Percentiles rank a stretch among this genome's conserved stretches.
These are phyloP conservation scores for Komagataella phaffii DNA, from an alignment of 805 yeast species.

Conservation along the genomic window DNA sequence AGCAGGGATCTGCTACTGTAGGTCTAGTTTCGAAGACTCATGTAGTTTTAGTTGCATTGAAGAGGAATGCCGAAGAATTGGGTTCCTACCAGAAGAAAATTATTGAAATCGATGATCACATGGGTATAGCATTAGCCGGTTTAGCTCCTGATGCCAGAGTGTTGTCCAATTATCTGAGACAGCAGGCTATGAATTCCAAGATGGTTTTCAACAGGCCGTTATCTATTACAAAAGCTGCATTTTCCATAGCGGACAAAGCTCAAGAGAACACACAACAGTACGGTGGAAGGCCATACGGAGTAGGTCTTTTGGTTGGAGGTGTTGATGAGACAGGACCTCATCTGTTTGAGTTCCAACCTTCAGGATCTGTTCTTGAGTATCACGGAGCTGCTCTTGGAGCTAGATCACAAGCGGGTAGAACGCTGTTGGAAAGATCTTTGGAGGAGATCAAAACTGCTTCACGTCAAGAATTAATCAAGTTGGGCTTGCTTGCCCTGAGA, in stretches of 20 bases:
- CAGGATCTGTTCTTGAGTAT: conserved; percentile 86
- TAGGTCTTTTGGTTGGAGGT: conserved; percentile 83
- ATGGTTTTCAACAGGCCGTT: conserved; percentile 80
- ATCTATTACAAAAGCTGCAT: conserved; percentile 71
- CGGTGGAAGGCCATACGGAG: conserved; percentile 97
- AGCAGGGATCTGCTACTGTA: conserved; percentile 95
- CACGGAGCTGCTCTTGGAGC: conserved; percentile 96
- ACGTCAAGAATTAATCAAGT: conserved; percentile 65
- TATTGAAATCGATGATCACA: conserved; percentile 80
- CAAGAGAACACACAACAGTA: conserved; percentile 93
- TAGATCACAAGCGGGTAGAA: conserved; percentile 95
- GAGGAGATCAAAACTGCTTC: conserved; percentile 49
- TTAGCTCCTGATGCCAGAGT: conserved; percentile 98
- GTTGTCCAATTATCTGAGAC: conserved; percentile 75
- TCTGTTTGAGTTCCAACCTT: conserved; percentile 87
- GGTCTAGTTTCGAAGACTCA: conserved; percentile 79
- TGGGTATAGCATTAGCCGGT: conserved; percentile 95
- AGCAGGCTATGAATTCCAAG: conserved; percentile 80
- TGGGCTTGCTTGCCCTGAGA: conserved; percentile 81
- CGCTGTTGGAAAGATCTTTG: conserved; percentile 80
- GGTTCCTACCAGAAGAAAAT: conserved; percentile 95
- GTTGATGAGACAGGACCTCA: conserved; percentile 92
- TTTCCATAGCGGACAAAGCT: conserved; percentile 88
- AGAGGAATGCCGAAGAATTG: conserved; percentile 93
- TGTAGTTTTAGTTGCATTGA: conserved; percentile 87